Evolutionary conservation across 148 eudicot genomes (phyloP).

Genomic region (Cornus controversa): DNA sequence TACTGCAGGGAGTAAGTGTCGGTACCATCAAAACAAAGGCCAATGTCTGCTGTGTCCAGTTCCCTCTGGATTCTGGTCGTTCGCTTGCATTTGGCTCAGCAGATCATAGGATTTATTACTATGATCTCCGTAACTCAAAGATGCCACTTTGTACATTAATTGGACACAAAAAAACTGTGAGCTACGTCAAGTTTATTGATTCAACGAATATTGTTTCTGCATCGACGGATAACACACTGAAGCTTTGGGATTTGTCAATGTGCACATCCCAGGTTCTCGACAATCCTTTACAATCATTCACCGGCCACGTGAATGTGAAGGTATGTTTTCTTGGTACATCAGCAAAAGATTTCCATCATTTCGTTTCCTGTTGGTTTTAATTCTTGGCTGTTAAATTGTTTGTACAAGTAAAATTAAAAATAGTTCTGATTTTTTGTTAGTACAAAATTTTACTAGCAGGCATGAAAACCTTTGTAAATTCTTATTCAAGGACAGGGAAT

Average conservation of each 20-base stretch:
- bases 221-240: conserved; percentile 87
- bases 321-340: conserved; percentile 24
- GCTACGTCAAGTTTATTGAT: conserved; percentile 93
- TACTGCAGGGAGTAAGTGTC: conserved; percentile 86
- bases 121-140: conserved; percentile 80
- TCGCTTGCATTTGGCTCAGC: conserved; percentile 97
- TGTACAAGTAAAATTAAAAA: not conserved
- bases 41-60: conserved; percentile 92
- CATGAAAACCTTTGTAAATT: not conserved
- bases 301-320: conserved; percentile 91
- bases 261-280: conserved; percentile 76
- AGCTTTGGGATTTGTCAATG: conserved; percentile 93
- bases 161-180: conserved; percentile 94
- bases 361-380: not conserved
- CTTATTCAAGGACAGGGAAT: not conserved
- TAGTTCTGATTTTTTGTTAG: not conserved
- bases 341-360: not conserved
- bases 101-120: conserved; percentile 85
- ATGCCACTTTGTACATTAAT: conserved; percentile 77
- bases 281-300: conserved; percentile 78
- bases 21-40: conserved; percentile 93
- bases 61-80: conserved; percentile 71
- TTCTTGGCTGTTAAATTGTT: not conserved
- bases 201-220: conserved; percentile 75
- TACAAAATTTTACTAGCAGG: not conserved